Evolutionary conservation across 345 rosid genomes (phyloP).

Genomic region (Dipteronia dyeriana): DNA sequence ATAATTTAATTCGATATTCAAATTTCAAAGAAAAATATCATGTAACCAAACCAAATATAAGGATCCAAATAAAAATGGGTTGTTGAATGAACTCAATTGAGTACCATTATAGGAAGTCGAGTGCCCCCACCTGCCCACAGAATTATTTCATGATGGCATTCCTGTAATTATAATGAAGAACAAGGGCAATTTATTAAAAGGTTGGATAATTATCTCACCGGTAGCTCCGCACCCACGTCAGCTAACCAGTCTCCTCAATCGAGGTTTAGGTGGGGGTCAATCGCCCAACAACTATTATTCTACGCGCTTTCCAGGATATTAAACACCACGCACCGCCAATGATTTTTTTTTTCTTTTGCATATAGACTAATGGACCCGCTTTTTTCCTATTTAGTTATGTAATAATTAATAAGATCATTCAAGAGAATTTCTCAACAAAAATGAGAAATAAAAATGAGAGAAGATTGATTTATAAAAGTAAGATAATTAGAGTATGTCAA

Average conservation of each 20-base stretch:
- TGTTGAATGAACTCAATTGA: not conserved
- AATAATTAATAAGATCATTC: too few species aligned
- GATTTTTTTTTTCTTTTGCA: not conserved
- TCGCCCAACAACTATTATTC: not conserved
- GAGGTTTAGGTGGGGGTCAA: conserved; percentile 16
- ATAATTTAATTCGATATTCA: too few species aligned
- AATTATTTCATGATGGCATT: conserved; percentile 14
- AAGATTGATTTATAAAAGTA: too few species aligned
- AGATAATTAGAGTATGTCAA: too few species aligned
- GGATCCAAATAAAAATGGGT: not conserved
- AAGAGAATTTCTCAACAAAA: too few species aligned
- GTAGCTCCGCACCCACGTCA: conserved; percentile 35
- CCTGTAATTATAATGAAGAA: not conserved
- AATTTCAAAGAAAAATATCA: too few species aligned
- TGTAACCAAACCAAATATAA: not conserved
- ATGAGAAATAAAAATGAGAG: too few species aligned
- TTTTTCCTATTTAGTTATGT: not conserved
- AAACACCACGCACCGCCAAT: not conserved
- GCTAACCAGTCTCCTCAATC: not conserved
- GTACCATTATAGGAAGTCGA: not conserved
- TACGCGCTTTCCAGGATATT: conserved; percentile 19
- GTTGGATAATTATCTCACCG: conserved; percentile 24
- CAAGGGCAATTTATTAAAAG: conserved; percentile 1
- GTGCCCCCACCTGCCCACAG: too few species aligned
- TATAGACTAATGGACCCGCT: not conserved